Evolutionary conservation across 805 yeast species (phyloP).

Genomic region (Cyberlindnera samutprakarnensis): DNA sequence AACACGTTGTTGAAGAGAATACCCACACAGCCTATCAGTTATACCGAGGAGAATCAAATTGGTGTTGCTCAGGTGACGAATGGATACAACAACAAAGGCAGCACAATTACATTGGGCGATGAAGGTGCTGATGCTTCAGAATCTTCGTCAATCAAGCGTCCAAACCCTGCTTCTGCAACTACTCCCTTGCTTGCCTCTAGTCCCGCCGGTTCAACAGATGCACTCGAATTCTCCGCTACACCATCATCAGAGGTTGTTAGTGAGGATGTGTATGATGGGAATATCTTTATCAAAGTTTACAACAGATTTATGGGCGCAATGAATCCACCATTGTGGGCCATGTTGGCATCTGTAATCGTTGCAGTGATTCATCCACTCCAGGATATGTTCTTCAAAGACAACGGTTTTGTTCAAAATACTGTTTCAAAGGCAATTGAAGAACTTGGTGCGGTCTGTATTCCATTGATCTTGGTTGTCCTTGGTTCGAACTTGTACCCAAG

Average conservation of each 20-base stretch:
- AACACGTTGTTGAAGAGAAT: constrained; percentile 56
- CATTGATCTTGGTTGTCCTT: constrained; percentile 64
- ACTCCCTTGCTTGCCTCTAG: not conserved
- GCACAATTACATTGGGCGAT: not conserved
- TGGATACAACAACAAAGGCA: not conserved
- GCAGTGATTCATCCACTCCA: constrained; percentile 60
- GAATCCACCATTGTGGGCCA: constrained; percentile 83
- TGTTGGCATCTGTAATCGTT: constrained; percentile 59
- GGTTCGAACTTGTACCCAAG: constrained; percentile 76
- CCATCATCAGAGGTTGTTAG: not conserved
- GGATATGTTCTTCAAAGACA: constrained; percentile 44
- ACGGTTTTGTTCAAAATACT: constrained; percentile 61
- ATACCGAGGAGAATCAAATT: constrained; percentile 20
- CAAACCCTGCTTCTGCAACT: not conserved
- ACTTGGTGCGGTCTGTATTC: constrained; percentile 70
- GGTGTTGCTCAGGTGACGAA: constrained; percentile 12
- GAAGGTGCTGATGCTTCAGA: not conserved
- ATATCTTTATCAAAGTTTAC: not conserved
- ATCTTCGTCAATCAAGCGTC: not conserved
- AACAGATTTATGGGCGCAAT: constrained; percentile 35
- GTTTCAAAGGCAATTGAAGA: constrained; percentile 55
- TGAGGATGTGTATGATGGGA: not conserved
- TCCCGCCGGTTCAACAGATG: not conserved
- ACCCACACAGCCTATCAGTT: constrained; percentile 14
- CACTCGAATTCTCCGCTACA: not conserved